Percentiles rank a stretch among this genome's conserved stretches.
These are phyloP conservation scores for Fusarium musae DNA, from an alignment of 2,329 filamentous ascomycete species.

Conservation along the genomic window DNA sequence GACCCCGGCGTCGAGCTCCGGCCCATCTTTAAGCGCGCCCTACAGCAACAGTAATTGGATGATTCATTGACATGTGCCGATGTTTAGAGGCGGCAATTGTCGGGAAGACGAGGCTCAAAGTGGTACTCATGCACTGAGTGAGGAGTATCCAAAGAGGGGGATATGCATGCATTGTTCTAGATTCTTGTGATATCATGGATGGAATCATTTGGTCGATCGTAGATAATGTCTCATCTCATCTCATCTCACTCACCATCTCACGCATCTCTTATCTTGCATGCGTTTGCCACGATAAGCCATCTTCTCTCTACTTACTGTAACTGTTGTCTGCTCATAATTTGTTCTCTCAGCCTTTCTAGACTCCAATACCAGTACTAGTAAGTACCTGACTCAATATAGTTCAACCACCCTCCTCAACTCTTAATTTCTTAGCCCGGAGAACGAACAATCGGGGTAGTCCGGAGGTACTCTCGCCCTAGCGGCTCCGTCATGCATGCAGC, in stretches of 20 bases:
- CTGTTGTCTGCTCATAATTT: background rate
- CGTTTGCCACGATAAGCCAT: background rate
- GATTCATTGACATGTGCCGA: slow-evolving; percentile 11
- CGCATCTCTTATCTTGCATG: background rate
- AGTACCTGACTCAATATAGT: slow-evolving; percentile 12
- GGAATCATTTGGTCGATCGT: slow-evolving; percentile 11
- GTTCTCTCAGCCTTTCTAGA: background rate
- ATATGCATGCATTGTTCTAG: slow-evolving; percentile 8
- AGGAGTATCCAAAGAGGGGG: slow-evolving; percentile 27
- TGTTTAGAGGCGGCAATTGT: slow-evolving; percentile 32
- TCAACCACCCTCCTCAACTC: background rate
- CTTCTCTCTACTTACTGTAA: background rate
- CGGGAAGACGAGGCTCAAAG: slow-evolving; percentile 38
- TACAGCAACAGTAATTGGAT: slow-evolving; percentile 10
- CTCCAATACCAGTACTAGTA: background rate
- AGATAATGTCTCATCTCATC: background rate
- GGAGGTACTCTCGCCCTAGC: slow-evolving; percentile 14
- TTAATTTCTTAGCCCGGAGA: background rate
- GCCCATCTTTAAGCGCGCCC: slow-evolving; percentile 25
- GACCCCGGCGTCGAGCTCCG: slow-evolving; percentile 10
- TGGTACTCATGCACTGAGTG: background rate
- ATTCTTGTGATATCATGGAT: slow-evolving; percentile 24
- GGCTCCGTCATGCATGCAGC: slow-evolving; percentile 24
- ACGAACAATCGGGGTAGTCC: slow-evolving; percentile 19
- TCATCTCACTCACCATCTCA: background rate